Evolutionary conservation across 768 basidiomycete genomes (phyloP), one percentile per base, ranked within the genome.

Genomic region (Saitozyma podzolica): DNA sequence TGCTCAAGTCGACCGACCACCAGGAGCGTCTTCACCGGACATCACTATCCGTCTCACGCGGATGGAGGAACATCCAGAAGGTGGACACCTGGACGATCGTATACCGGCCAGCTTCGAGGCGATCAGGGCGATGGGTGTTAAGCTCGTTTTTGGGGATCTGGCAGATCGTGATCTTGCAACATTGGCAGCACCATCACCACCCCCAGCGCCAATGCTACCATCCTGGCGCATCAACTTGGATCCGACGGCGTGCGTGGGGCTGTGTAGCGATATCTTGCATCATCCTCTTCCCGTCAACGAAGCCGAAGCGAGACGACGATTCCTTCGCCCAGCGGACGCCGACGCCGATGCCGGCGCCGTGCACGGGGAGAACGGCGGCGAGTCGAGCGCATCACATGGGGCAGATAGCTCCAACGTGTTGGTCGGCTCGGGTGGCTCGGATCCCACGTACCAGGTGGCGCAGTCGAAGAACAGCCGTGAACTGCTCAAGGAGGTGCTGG

Each of bases 181-280:
- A 1, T 8, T 65, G 0, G 37, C 48, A 11, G 61, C 52, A 41
- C 59, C 64, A 39, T 8, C 55, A 39, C 40, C 20, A 9, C 39
- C 55, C 19, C 49, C 19, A 29, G 4, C 1, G 48, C 40, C 45
- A 39, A 5, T 57, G 37, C 75, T 55, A n/a, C 89, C 89, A 0
- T 89, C 88, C 0, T 67, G 73, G 8, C 80, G 82, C 57, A 82
- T 95, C 78, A 92, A 92, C 69, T 83, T 93, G 50, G 92, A 95
- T 74, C 83, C 93, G 16, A 92, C 90, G 0, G 83, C 89, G 0
- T 84, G 94, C 54, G 89, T 95, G 63, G 91, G 92, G 0, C 83
- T 93, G 20, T 84, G 90, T 45, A 89, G 89, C 2, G 90, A 91
- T 66, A 85, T 91, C 50, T 86, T 89, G 0, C 91, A 93, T 77